Conservation (phyloP, 768 basidiomycete species). For the Mycena galopus region DNA sequence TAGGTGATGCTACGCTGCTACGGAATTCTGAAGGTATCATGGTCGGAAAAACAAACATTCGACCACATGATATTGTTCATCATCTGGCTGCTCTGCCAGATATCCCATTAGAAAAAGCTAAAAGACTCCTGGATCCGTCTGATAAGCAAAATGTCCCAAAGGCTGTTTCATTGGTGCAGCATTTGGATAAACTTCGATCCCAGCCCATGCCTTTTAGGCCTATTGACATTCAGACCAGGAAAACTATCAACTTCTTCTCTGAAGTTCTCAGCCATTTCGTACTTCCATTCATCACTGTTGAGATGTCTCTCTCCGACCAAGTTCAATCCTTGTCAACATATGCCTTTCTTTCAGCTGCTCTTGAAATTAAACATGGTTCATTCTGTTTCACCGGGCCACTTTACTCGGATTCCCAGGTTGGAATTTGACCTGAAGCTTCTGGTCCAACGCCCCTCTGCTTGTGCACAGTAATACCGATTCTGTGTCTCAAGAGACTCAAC, state of each 20-base stretch:
- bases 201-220: neutral
- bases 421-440: too few species aligned
- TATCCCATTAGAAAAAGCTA: constrained; percentile 12
- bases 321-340: constrained; percentile 24
- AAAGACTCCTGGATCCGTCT: constrained; percentile 31
- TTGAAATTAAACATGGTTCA: neutral
- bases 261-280: constrained; percentile 30
- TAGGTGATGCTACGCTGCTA: neutral
- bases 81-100: neutral
- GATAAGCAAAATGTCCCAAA: constrained; percentile 41
- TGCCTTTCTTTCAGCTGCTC: constrained; percentile 17
- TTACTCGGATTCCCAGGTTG: neutral
- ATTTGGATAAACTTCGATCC: neutral
- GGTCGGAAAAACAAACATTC: neutral
- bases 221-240: neutral
- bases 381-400: neutral
- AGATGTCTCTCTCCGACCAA: constrained; percentile 37
- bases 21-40: neutral
- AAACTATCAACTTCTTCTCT: constrained; percentile 18
- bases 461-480: too few species aligned
- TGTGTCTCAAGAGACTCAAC: too few species aligned
- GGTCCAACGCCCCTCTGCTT: too few species aligned
- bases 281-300: constrained; percentile 35
- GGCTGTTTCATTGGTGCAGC: constrained; percentile 35
- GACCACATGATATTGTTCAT: neutral